Base-by-base conservation (phyloP, 177 flowering plant species). In the Tripterygium wilfordii region DNA sequence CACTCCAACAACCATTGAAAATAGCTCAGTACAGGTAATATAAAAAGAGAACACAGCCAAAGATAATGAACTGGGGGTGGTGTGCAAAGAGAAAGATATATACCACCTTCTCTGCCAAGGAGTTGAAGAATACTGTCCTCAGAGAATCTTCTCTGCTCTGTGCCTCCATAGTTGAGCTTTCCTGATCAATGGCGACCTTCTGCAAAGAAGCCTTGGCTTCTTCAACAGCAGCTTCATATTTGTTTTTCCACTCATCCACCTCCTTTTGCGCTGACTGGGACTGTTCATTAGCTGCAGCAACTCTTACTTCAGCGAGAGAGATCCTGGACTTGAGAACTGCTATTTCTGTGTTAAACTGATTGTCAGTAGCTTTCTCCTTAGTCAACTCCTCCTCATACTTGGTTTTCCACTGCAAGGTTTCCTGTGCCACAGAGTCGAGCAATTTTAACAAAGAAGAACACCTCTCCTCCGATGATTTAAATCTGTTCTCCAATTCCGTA, bases 231-330 rank as follows among this genome's bases (percentile, higher is more conserved):
- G 76, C 45, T 14, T 79, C 81, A 66, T 68, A 90, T 53, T 88
- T 90, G 30, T 77, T 60, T 64, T 78, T 81, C 98, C 98, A 90
- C 56, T 88, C 95, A 18, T 65, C 74, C 0, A 92, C 95, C 68
- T 87, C 89, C 53, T 76, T 91, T 57, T 71, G 83, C 33, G 96
- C 84, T 41, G 88, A 80, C 38, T 75, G 68, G 44, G 75, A 69
- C 59, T 81, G 83, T 57, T 85, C 95, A 29, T 70, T 70, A 22
- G 89, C 85, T 42, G 92, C 23, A 83, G 48, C 63, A 32, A n/a
- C n/a, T n/a, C 82, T 77, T 29, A 92, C 95, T 56, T 86, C 95
- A 44, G 88, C 81, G 51, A 86, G 84, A 69, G 76, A 61, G 19
- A 55, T 57, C 49, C 77, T 70, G 42, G 90, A 78, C 61, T 67